Evolutionary conservation across 768 basidiomycete genomes (phyloP).

Genomic region (Tricholoma bakamatsutake): DNA sequence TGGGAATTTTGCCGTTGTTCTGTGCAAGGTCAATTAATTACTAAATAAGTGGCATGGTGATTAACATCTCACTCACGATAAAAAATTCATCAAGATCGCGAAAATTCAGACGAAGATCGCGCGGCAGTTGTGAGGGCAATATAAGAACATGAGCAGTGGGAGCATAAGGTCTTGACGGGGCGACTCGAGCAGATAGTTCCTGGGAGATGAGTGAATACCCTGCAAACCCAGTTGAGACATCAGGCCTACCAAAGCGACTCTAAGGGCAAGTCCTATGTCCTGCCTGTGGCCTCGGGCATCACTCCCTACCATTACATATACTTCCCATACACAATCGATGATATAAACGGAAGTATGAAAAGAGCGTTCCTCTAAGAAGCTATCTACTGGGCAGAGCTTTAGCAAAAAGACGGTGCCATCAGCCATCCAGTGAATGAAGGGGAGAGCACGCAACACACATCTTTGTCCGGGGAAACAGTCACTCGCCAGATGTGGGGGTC

Average conservation of each 20-base stretch:
- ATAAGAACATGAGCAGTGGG: conserved; percentile 72
- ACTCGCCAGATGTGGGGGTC: conserved; percentile 61
- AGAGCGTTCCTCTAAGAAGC: conserved; percentile 32
- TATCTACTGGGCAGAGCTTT: conserved; percentile 44
- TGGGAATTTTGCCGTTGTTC: conserved; percentile 39
- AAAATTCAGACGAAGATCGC: conserved; percentile 61
- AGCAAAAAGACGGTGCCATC: conserved; percentile 3
- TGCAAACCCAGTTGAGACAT: neutral
- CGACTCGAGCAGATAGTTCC: conserved; percentile 49
- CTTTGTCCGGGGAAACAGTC: conserved; percentile 27
- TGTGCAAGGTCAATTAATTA: conserved; percentile 14
- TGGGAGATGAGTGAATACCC: conserved; percentile 18
- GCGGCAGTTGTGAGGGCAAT: conserved; percentile 67
- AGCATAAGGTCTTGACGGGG: conserved; percentile 53
- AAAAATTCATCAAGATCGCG: conserved; percentile 60
- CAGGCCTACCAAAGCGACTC: conserved; percentile 45
- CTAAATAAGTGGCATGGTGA: neutral
- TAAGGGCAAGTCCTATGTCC: conserved; percentile 59
- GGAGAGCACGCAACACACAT: conserved; percentile 30
- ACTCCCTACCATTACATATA: conserved; percentile 67
- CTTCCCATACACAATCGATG: conserved; percentile 74
- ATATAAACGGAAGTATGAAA: conserved; percentile 51
- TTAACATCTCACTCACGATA: conserved; percentile 41
- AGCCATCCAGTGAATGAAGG: neutral
- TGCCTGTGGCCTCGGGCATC: conserved; percentile 54